Percentiles rank a stretch among this genome's conserved stretches.
Conservation (phyloP, 2,329 filamentous ascomycete species). For the Fusarium mundagurra region DNA sequence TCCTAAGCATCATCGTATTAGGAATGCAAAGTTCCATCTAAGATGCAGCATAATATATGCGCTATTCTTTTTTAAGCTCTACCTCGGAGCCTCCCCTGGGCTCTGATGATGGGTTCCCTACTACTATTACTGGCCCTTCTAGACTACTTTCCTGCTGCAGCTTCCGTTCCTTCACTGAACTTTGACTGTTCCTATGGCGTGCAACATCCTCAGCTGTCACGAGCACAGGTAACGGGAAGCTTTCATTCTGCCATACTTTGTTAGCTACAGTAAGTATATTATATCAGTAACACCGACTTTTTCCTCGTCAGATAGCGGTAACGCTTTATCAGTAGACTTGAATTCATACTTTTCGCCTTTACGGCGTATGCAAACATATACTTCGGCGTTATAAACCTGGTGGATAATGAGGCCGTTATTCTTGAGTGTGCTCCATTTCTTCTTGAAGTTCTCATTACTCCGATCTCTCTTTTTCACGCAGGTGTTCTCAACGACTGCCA, state of each 20-base stretch:
- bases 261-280: neutral
- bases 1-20: neutral
- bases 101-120: neutral
- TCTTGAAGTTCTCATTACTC: neutral
- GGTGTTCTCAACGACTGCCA: fast-evolving
- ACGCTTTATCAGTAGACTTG: neutral
- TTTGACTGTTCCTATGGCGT: neutral
- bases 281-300: neutral
- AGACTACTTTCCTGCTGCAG: neutral
- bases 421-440: neutral
- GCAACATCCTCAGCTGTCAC: neutral
- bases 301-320: neutral
- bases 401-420: neutral
- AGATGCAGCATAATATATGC: neutral
- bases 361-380: neutral
- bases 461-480: neutral
- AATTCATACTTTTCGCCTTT: neutral
- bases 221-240: neutral
- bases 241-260: neutral
- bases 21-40: neutral
- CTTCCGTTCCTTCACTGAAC: neutral
- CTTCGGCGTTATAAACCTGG: neutral
- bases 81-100: neutral
- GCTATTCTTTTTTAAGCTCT: neutral
- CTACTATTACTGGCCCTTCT: neutral